Base-by-base conservation (phyloP, 2,329 filamentous ascomycete species). In the Emydomyces testavorans region DNA sequence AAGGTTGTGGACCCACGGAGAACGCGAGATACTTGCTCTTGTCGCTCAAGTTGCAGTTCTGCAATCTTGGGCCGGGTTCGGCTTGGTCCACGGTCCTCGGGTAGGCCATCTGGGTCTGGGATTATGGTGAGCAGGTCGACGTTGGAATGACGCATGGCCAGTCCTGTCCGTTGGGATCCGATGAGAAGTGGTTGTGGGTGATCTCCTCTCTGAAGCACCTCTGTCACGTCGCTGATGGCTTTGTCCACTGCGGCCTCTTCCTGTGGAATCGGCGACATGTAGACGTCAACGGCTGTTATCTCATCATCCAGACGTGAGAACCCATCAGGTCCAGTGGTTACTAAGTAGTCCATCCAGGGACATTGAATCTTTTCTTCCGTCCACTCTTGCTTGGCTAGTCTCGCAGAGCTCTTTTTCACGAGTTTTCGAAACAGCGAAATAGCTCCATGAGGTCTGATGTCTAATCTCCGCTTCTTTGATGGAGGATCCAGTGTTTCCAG, bases 121-220 rank as follows among this genome's bases (percentile, higher is more conserved):
- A 64, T 54, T n/a, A 53, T 52, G 53, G 64, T 66, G 43, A 61
- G 68, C 60, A 65, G 73, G 56, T 80, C 74, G 10, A 81, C 64
- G 58, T 76, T 73, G 5, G 78, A 81, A 34, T 67, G 65, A 23
- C 72, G 67, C 46, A 72, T 57, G 0, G 72, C 70, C 29, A 79
- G 60, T 6, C 75, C 74, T 11, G 71, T 78, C 8, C 62, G 59
- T 48, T 73, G 65, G 6, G 77, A 79, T 15, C 78, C 78, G 50
- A 76, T 73, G 2, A 74, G 51, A 49, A 73, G 65, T 5, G 68
- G 62, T 7, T 57, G 47, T 32, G 16, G 40, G 20, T 34, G 18
- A 7, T 48, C 31, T 35, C 58, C 52, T 15, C 54, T 39, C 52
- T 60, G 53, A 39, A 69, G 43, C 36, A 58, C 40, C 48, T 54